Evolutionary conservation across 768 basidiomycete genomes (phyloP).

Genomic region (Gloeopeniophorella convolvens): DNA sequence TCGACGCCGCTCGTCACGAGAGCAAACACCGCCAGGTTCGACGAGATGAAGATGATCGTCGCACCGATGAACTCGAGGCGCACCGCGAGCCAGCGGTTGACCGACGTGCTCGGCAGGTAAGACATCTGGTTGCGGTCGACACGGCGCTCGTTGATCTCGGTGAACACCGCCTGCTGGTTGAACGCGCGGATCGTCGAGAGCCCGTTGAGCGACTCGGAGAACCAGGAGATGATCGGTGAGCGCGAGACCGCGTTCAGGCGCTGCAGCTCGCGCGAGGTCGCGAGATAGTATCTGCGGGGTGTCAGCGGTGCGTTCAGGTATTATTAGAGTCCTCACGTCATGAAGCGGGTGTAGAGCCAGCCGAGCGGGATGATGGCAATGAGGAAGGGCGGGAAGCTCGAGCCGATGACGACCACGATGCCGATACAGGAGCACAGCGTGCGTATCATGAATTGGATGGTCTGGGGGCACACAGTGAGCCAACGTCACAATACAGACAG

Average conservation of each 20-base stretch:
- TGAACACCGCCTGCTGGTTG: constrained; percentile 61
- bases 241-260: constrained; percentile 84
- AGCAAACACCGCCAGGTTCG: constrained; percentile 57
- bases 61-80: constrained; percentile 82
- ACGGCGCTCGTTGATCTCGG: constrained; percentile 59
- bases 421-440: constrained; percentile 54
- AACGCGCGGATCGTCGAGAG: constrained; percentile 81
- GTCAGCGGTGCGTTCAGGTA: too few species aligned
- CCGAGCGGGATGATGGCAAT: constrained; percentile 67
- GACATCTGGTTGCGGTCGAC: constrained; percentile 85
- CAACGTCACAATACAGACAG: not conserved
- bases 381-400: constrained; percentile 78
- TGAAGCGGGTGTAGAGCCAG: constrained; percentile 76
- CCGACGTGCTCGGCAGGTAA: constrained; percentile 50
- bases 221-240: constrained; percentile 89
- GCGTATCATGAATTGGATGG: constrained; percentile 64
- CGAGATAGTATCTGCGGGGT: constrained; percentile 69
- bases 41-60: constrained; percentile 69
- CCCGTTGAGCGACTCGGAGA: constrained; percentile 70
- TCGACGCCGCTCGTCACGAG: constrained; percentile 75
- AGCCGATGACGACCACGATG: constrained; percentile 66
- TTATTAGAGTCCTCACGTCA: constrained; percentile 49
- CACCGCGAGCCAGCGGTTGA: constrained; percentile 81
- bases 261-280: constrained; percentile 82
- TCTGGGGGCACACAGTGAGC: constrained; percentile 21